Percentiles rank a stretch among this genome's conserved stretches.
These are phyloP conservation scores for Vachellia collinsii DNA, from an alignment of 306 rosid genomes.

Conservation along the genomic window DNA sequence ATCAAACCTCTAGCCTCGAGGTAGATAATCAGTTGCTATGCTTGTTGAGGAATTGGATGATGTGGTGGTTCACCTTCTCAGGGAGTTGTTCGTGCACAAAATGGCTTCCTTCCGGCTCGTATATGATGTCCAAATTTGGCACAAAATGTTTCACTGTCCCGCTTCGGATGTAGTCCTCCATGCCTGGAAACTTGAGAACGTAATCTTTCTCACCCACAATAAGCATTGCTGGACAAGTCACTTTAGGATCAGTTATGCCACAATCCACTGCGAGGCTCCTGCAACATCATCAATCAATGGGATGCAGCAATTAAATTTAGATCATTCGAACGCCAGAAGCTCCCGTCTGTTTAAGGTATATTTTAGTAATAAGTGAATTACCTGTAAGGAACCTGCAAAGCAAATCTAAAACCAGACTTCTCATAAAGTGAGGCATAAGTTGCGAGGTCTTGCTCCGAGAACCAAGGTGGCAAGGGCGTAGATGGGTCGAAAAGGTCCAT, in stretches of 20 bases:
- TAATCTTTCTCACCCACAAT: conserved; percentile 67
- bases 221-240: conserved; percentile 48
- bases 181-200: conserved; percentile 49
- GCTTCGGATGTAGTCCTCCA: conserved; percentile 54
- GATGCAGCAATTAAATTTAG: background rate
- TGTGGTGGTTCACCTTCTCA: conserved; percentile 56
- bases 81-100: conserved; percentile 65
- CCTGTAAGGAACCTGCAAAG: conserved; percentile 68
- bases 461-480: conserved; percentile 58
- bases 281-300: background rate
- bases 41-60: conserved; percentile 54
- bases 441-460: conserved; percentile 61
- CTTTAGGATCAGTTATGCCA: conserved; percentile 57
- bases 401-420: conserved; percentile 57
- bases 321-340: background rate
- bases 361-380: background rate
- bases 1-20: background rate
- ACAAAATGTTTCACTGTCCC: conserved; percentile 53
- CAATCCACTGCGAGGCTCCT: conserved; percentile 47
- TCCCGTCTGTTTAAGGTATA: background rate
- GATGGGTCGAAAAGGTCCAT: conserved; percentile 68
- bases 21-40: conserved; percentile 41
- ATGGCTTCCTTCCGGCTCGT: conserved; percentile 57
- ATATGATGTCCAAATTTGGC: conserved; percentile 52
- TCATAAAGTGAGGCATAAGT: conserved; percentile 59